Percentiles rank a stretch among this genome's conserved stretches.
phyloP scores from a whole-genome alignment of 2,329 filamentous ascomycete genomes.

The Apiospora malaysiana region DNA sequence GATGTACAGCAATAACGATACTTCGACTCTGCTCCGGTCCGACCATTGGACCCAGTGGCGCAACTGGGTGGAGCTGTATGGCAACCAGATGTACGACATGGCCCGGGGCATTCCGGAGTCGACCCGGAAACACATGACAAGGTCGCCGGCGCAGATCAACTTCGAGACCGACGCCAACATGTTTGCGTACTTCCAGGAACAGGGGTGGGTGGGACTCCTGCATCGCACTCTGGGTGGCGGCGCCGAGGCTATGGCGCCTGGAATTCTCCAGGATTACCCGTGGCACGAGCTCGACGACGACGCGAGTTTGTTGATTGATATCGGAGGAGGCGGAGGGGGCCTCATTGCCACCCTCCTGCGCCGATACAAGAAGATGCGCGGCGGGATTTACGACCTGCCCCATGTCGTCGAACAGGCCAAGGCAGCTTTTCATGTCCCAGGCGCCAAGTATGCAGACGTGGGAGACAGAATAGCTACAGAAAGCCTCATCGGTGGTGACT shows the following conservation, averaged over 20 bases:
- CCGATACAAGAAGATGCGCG: constrained; percentile 36
- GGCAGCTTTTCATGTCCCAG: constrained; percentile 36
- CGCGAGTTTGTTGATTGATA: constrained; percentile 46
- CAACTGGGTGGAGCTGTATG: constrained; percentile 50
- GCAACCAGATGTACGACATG: constrained; percentile 51
- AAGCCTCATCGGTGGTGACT: constrained; percentile 45
- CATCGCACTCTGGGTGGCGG: constrained; percentile 46
- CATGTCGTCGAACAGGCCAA: constrained; percentile 41
- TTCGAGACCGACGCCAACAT: constrained; percentile 48
- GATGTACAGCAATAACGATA: constrained; percentile 41
- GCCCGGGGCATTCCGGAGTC: constrained; percentile 45
- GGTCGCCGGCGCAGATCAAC: constrained; percentile 45
- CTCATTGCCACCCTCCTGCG: constrained; percentile 44
- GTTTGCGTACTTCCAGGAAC: constrained; percentile 45
- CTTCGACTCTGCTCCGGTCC: constrained; percentile 40
- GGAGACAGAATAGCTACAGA: constrained; percentile 32
- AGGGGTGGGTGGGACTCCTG: constrained; percentile 41
- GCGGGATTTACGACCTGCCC: constrained; percentile 43
- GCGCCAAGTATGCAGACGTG: constrained; percentile 41
- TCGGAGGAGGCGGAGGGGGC: constrained; percentile 42
- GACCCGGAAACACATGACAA: constrained; percentile 29
- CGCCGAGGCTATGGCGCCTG: constrained; percentile 44
- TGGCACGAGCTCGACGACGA: constrained; percentile 45
- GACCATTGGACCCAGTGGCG: constrained; percentile 53
- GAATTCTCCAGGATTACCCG: constrained; percentile 47